Percentiles rank a stretch among this genome's conserved stretches.
phyloP scores from a whole-genome alignment of 2,329 filamentous ascomycete genomes.

The Scortechinia acanthostroma region DNA sequence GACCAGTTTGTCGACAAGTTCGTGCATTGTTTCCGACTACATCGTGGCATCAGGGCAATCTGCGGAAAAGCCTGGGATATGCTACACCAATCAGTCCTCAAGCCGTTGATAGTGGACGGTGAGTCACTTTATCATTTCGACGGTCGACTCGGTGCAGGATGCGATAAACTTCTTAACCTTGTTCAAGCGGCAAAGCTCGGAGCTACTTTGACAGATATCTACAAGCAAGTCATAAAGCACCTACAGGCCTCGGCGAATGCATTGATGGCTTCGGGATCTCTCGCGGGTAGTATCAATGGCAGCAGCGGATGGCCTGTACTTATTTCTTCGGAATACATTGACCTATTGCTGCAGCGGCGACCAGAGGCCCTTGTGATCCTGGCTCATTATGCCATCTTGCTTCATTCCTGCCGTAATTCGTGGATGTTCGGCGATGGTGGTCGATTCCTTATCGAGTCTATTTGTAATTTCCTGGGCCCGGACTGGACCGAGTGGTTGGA shows the following conservation, averaged over 20 bases:
- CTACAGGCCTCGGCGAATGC: background rate
- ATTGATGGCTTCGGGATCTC: background rate
- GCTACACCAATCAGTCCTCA: slow-evolving; percentile 14
- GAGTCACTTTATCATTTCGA: too few species aligned
- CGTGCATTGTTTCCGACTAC: slow-evolving; percentile 28
- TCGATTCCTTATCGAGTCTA: slow-evolving; percentile 13
- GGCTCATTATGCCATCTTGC: slow-evolving; percentile 37
- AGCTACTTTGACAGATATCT: background rate
- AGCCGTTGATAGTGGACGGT: too few species aligned
- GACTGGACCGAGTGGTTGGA: background rate
- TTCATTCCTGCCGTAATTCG: slow-evolving; percentile 27
- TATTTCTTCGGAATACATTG: slow-evolving; percentile 20
- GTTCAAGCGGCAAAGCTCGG: background rate
- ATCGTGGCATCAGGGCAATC: slow-evolving; percentile 30
- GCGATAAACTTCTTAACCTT: background rate
- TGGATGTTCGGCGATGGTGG: slow-evolving; percentile 27
- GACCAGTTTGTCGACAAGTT: slow-evolving; percentile 28
- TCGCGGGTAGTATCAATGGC: slow-evolving; percentile 5
- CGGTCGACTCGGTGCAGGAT: background rate
- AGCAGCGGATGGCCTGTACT: slow-evolving; percentile 24
- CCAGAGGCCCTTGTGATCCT: slow-evolving; percentile 37
- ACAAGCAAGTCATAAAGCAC: background rate
- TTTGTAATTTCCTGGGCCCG: slow-evolving; percentile 7
- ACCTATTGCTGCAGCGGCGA: slow-evolving; percentile 19
- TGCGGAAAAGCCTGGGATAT: slow-evolving; percentile 21